A percentile compares a stretch with the other conserved stretches of the same genome.
Evolutionary conservation across 108 stramenopile genomes (phyloP).

Genomic region (Mediolabrus comicus): DNA sequence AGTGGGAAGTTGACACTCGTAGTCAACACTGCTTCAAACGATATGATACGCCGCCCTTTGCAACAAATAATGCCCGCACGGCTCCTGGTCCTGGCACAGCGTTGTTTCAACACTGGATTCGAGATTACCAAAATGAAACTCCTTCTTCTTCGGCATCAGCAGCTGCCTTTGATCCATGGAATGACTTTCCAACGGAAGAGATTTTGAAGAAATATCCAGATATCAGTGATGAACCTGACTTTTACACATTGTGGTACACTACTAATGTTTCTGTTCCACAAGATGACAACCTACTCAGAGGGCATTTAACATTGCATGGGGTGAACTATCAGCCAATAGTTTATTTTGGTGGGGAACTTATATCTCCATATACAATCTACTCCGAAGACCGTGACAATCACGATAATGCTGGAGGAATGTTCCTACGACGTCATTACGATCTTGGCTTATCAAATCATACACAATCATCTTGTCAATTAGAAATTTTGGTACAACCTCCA

Average conservation of each 20-base stretch:
- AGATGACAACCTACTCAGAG: background rate
- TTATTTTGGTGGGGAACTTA: conserved; percentile 12
- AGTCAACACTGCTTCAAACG: conserved; percentile 17
- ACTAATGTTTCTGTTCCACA: background rate
- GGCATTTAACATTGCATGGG: conserved; percentile 29
- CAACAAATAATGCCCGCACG: background rate
- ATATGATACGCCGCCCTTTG: conserved; percentile 1
- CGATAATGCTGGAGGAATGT: conserved; percentile 33
- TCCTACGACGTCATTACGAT: conserved; percentile 29
- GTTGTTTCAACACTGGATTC: conserved; percentile 30
- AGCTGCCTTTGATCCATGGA: conserved; percentile 15
- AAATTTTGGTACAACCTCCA: conserved; percentile 34
- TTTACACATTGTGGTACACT: conserved; percentile 43
- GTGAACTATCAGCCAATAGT: conserved; percentile 36
- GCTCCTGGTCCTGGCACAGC: conserved; percentile 26
- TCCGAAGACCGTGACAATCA: background rate
- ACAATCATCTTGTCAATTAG: conserved; percentile 3
- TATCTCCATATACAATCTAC: conserved; percentile 8
- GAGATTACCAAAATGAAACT: conserved; percentile 2
- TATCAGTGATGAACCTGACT: conserved; percentile 31
- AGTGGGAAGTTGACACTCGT: conserved; percentile 3
- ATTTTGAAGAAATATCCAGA: conserved; percentile 28
- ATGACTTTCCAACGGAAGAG: conserved; percentile 29
- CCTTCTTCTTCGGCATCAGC: background rate
- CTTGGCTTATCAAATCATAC: conserved; percentile 2